These are phyloP conservation scores for Solanum sitiens DNA, from an alignment of 257 asterid species.

Conservation along the genomic window DNA sequence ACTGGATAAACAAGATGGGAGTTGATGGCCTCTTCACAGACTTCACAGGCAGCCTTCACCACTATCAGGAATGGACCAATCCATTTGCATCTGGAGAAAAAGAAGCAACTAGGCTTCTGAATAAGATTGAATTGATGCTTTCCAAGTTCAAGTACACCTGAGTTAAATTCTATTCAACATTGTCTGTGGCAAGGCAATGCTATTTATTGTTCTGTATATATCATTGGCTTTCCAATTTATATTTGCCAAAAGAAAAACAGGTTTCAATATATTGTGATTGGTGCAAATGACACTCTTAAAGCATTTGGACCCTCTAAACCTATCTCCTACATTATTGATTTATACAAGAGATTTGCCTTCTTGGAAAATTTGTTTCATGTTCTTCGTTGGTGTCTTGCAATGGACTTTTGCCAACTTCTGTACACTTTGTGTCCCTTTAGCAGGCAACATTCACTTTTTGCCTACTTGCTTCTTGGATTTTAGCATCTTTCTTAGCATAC, in stretches of 20 bases:
- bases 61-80: conserved; percentile 67
- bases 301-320: background rate
- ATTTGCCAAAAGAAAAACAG: background rate
- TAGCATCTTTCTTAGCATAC: background rate
- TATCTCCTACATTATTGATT: background rate
- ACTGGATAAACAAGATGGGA: conserved; percentile 66
- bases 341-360: background rate
- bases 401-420: background rate
- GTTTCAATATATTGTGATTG: background rate
- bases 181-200: background rate
- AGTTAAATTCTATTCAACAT: background rate
- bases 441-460: background rate
- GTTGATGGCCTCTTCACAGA: conserved; percentile 95
- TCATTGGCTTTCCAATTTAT: background rate
- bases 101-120: conserved; percentile 39
- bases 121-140: conserved; percentile 48
- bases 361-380: background rate
- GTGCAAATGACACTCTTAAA: background rate
- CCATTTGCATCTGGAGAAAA: conserved; percentile 40
- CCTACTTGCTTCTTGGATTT: background rate
- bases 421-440: background rate
- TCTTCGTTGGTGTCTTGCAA: background rate
- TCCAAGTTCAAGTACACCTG: conserved; percentile 29
- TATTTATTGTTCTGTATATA: background rate
- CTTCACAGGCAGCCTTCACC: conserved; percentile 85